These are phyloP conservation scores for Proliferodiscus dingleyae DNA, from an alignment of 2,329 filamentous ascomycete genomes.

Conservation along the genomic window DNA sequence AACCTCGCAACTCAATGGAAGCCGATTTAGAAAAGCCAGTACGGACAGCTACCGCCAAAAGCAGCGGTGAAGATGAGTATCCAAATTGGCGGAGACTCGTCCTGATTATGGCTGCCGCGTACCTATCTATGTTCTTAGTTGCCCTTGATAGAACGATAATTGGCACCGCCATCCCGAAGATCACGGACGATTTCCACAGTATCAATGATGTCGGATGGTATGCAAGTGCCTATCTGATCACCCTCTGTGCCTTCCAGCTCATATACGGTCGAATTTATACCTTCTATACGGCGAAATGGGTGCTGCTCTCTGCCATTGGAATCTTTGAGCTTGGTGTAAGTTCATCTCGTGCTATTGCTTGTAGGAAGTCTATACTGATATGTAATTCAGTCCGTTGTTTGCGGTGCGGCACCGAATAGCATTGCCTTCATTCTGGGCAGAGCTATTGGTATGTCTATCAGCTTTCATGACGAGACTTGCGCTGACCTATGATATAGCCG, in stretches of 20 bases:
- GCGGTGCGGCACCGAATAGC: constrained; percentile 32
- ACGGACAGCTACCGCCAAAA: background rate
- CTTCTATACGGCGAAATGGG: constrained; percentile 30
- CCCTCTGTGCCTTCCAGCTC: constrained; percentile 27
- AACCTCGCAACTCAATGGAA: constrained; percentile 1
- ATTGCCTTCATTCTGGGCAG: constrained; percentile 33
- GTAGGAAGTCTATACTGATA: background rate
- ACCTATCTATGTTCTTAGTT: constrained; percentile 42
- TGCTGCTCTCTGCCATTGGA: constrained; percentile 26
- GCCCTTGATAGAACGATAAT: constrained; percentile 34
- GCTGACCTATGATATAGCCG: constrained; percentile 12
- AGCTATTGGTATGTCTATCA: constrained; percentile 26
- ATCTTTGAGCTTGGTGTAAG: constrained; percentile 33
- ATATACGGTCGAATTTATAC: constrained; percentile 31
- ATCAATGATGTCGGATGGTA: constrained; percentile 44
- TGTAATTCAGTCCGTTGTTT: constrained; percentile 29
- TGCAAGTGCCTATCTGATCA: constrained; percentile 36
- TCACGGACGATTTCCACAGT: constrained; percentile 36
- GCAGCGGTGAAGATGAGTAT: constrained; percentile 15
- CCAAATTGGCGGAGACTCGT: constrained; percentile 21
- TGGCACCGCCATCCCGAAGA: constrained; percentile 35
- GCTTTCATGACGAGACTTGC: constrained; percentile 1
- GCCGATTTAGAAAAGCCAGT: constrained; percentile 10
- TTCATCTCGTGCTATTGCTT: background rate
- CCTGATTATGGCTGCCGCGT: constrained; percentile 42